These are phyloP conservation scores for Myriangium duriaei DNA, from an alignment of 2,329 filamentous ascomycete genomes.

Conservation along the genomic window DNA sequence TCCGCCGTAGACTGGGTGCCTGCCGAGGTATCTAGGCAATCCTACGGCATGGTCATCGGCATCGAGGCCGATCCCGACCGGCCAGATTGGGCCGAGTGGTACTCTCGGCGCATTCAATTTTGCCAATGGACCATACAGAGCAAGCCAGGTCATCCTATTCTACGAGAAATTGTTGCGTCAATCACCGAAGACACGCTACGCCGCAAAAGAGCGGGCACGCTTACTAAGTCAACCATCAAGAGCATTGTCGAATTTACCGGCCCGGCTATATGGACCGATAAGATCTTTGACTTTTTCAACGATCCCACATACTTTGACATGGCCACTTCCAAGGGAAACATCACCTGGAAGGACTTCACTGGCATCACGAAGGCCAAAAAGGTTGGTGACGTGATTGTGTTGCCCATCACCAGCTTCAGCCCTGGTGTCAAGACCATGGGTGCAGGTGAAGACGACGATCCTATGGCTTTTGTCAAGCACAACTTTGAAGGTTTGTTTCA, in stretches of 20 bases:
- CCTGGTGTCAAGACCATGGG: constrained; percentile 91
- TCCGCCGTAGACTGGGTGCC: constrained; percentile 84
- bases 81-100: constrained; percentile 88
- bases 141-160: constrained; percentile 85
- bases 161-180: constrained; percentile 73
- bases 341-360: constrained; percentile 82
- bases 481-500: constrained; percentile 73
- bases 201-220: constrained; percentile 54
- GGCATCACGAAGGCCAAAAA: constrained; percentile 72
- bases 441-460: constrained; percentile 74
- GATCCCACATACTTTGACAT: constrained; percentile 78
- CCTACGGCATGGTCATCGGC: constrained; percentile 77
- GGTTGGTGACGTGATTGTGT: constrained; percentile 81
- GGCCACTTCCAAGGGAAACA: constrained; percentile 53
- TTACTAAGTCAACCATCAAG: constrained; percentile 51
- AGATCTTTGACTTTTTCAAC: constrained; percentile 87
- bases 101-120: constrained; percentile 90
- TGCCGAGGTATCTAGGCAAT: constrained; percentile 57
- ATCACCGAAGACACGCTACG: constrained; percentile 73
- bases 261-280: constrained; percentile 88
- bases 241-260: constrained; percentile 89
- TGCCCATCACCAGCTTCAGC: constrained; percentile 95
- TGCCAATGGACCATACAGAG: constrained; percentile 98
- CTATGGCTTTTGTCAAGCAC: constrained; percentile 96
- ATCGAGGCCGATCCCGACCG: constrained; percentile 95